Evolutionary conservation across 2,329 filamentous ascomycete species (phyloP), one percentile per base, ranked within the genome.

Genomic region (Pezicula carpinea): DNA sequence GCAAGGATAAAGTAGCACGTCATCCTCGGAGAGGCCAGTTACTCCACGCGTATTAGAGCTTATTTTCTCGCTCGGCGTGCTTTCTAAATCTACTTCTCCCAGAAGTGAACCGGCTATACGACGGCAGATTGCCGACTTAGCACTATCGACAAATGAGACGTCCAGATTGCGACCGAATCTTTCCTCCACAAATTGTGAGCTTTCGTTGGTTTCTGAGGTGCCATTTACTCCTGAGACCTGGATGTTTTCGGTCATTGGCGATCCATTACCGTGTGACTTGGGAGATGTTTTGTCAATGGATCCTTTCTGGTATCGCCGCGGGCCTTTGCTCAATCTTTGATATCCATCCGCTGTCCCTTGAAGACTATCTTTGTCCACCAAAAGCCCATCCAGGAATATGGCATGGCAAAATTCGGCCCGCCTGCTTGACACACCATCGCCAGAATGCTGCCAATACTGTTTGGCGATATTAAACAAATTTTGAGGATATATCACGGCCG

Each of bases 401-500:
- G 77, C 74, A 50, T 90, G 82, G 62, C 88, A 96, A 66, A 95
- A 96, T 63, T 96, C 92, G 29, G 89, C 91, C 34, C 90, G 81
- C 42, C 93, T 83, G 64, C 91, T 96, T 1, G 91, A 96, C 13
- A 96, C 76, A 14, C 93, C 93, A 52, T 96, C 91, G 17, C 93
- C 93, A 1, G 88, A 87, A 66, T 99, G 93, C 65, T 97, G 93
- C 93, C 93, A 99, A 61, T 95, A 96, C 59, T 90, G 80, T 66
- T 96, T 97, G n/a, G 89, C 88, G 49, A 87, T 67, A 4, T 80
- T 69, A 58, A 85, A 91, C 15, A 81, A 69, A 11, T 82, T 78
- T 39, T 77, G 72, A 0, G 83, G 80, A 57, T 85, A 89, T 35
- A 97, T 63, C 3, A 96, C 82, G 19, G 82, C 83, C 1, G 79